These are phyloP conservation scores for Dryadomyces quercivorus DNA, from an alignment of 2,329 filamentous ascomycete genomes.

Conservation along the genomic window DNA sequence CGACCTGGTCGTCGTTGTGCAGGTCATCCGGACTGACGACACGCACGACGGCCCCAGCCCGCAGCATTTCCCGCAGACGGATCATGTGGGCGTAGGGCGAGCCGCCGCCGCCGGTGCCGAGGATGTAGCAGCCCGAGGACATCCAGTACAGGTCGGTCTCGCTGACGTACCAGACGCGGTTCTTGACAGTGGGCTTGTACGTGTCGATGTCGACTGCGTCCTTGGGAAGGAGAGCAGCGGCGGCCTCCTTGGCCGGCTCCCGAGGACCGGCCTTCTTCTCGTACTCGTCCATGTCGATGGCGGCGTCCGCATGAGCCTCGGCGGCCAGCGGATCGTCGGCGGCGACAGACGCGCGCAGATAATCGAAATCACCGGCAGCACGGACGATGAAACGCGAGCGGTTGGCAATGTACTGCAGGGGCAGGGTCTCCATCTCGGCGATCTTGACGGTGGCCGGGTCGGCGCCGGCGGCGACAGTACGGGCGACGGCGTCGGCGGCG, in stretches of 20 bases:
- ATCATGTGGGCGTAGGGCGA: constrained; percentile 23
- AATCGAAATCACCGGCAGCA: constrained; percentile 37
- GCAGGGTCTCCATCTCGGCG: constrained; percentile 39
- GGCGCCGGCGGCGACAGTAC: constrained; percentile 32
- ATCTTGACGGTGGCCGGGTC: constrained; percentile 28
- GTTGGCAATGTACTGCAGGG: constrained; percentile 40
- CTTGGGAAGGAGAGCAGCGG: no score
- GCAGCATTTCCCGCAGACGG: constrained; percentile 21
- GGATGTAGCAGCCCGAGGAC: constrained; percentile 30
- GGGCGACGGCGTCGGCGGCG: constrained; percentile 28
- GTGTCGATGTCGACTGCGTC: constrained; percentile 15
- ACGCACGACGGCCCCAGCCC: constrained; percentile 23
- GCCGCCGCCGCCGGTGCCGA: constrained; percentile 34
- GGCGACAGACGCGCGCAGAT: constrained; percentile 15
- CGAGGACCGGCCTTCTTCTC: constrained; percentile 12
- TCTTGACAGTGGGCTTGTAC: constrained; percentile 23
- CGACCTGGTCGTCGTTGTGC: constrained; percentile 27
- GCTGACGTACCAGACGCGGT: constrained; percentile 27
- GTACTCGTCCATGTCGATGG: constrained; percentile 15
- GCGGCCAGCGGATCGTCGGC: not conserved
- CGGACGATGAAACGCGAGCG: constrained; percentile 41
- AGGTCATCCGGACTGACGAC: constrained; percentile 27
- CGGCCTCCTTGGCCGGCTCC: no score
- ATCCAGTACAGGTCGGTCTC: constrained; percentile 31
- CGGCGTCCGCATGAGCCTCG: not conserved